Percentiles rank a stretch among this genome's conserved stretches.
These are phyloP conservation scores for Fonticula alba DNA, from an alignment of 78 protist species.

Conservation along the genomic window DNA sequence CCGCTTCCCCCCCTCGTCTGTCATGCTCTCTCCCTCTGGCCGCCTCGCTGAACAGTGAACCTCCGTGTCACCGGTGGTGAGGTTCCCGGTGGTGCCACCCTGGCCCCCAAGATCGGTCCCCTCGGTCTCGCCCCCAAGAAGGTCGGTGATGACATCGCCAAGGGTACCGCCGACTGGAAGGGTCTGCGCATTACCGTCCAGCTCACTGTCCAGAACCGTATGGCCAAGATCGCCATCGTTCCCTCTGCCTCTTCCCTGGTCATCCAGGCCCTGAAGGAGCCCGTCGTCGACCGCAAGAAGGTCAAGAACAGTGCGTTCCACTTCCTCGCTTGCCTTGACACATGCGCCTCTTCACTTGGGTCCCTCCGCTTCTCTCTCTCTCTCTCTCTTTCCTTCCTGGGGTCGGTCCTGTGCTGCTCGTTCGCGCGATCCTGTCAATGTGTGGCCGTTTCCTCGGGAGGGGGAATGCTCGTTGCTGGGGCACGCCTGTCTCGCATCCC, in stretches of 20 bases:
- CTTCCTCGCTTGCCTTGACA: background rate
- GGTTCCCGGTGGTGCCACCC: slow-evolving; percentile 71
- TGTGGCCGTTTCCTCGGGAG: too few species aligned
- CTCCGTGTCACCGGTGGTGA: slow-evolving; percentile 90
- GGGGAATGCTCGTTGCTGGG: too few species aligned
- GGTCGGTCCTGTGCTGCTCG: background rate
- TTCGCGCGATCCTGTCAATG: too few species aligned
- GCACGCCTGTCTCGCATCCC: too few species aligned
- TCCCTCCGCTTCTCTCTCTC: too few species aligned
- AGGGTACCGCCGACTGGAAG: slow-evolving; percentile 84
- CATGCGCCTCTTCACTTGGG: too few species aligned
- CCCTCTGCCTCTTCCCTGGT: slow-evolving; percentile 88
- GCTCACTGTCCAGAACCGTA: slow-evolving; percentile 83
- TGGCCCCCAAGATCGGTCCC: slow-evolving; percentile 97
- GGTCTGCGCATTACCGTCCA: slow-evolving; percentile 76
- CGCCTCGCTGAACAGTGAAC: too few species aligned
- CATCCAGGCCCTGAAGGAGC: slow-evolving; percentile 93
- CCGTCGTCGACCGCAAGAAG: slow-evolving; percentile 95
- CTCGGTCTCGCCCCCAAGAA: slow-evolving; percentile 94
- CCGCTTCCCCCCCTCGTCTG: too few species aligned
- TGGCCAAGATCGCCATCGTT: slow-evolving; percentile 69
- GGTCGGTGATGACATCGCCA: slow-evolving; percentile 93
- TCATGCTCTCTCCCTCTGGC: too few species aligned
- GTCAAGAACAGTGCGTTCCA: slow-evolving; percentile 65
- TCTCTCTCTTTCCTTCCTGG: too few species aligned